phyloP scores from a whole-genome alignment of 2,329 filamentous ascomycete genomes.

The Aspergillus amoenus region DNA sequence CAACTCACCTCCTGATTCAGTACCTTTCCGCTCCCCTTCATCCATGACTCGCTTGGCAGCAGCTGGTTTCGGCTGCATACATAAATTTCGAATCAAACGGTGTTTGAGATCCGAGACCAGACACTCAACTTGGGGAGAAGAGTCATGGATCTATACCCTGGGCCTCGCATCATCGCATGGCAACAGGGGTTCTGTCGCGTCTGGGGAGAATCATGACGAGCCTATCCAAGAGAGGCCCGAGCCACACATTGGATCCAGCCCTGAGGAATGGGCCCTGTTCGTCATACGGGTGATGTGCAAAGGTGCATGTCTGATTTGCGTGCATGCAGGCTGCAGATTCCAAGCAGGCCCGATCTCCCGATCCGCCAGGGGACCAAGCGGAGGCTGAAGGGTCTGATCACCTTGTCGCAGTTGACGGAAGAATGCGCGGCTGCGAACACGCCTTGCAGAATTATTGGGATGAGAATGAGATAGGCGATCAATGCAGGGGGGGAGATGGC shows the following conservation, averaged over 20 bases:
- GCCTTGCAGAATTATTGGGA: slow-evolving; percentile 16
- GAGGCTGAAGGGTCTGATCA: slow-evolving; percentile 18
- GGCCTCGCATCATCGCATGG: not conserved
- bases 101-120: not conserved
- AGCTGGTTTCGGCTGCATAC: slow-evolving; percentile 1
- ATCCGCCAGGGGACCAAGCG: slow-evolving; percentile 13
- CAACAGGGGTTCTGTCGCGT: not conserved
- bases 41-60: no score
- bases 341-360: slow-evolving; percentile 11
- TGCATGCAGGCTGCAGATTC: slow-evolving; percentile 11
- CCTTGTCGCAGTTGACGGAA: slow-evolving; percentile 12
- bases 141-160: not conserved
- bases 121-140: not conserved
- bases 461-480: slow-evolving; percentile 8
- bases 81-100: not conserved
- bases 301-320: slow-evolving; percentile 4
- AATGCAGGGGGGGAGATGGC: slow-evolving; percentile 6
- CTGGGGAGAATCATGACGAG: not conserved
- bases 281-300: not conserved
- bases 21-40: not conserved
- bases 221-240: not conserved
- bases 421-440: not conserved
- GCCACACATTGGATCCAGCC: not conserved
- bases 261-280: not conserved
- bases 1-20: not conserved